phyloP scores from a whole-genome alignment of 1,284 basidiomycete species.

The Polyporus tsugae region DNA sequence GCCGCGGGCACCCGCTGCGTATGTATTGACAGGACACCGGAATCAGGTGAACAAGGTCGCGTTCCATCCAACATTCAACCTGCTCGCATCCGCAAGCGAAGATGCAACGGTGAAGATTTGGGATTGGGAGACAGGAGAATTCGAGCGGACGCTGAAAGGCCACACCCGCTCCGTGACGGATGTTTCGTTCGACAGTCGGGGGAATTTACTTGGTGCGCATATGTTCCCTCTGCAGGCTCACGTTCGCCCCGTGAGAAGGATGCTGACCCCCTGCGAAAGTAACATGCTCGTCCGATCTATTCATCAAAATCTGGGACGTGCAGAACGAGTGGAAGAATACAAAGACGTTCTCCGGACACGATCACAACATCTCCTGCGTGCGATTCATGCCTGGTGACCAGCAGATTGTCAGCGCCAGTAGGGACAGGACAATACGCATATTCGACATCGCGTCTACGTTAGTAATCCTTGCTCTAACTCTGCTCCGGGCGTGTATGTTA shows the following conservation, averaged over 20 bases:
- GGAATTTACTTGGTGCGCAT: slow-evolving; percentile 66
- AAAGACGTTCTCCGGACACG: slow-evolving; percentile 79
- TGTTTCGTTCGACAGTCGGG: slow-evolving; percentile 77
- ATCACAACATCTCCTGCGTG: slow-evolving; percentile 77
- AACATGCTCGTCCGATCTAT: slow-evolving; percentile 80
- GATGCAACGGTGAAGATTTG: slow-evolving; percentile 81
- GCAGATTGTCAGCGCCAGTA: slow-evolving; percentile 72
- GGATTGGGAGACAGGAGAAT: slow-evolving; percentile 87
- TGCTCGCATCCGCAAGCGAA: slow-evolving; percentile 73
- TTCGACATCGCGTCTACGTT: slow-evolving; percentile 80
- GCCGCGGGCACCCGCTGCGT: slow-evolving; percentile 69
- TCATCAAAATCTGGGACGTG: slow-evolving; percentile 82
- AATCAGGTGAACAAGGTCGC: slow-evolving; percentile 67
- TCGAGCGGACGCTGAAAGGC: slow-evolving; percentile 80
- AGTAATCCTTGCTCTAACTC: slow-evolving; percentile 31
- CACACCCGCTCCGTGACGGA: slow-evolving; percentile 81
- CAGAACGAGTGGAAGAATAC: slow-evolving; percentile 78
- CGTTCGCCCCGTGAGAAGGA: neutral
- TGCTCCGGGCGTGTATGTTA: neutral
- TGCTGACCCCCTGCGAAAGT: slow-evolving; percentile 47
- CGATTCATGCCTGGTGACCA: slow-evolving; percentile 79
- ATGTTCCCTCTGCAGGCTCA: neutral
- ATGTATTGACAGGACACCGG: slow-evolving; percentile 73
- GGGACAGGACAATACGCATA: slow-evolving; percentile 76
- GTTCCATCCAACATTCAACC: slow-evolving; percentile 79